Base-by-base conservation (phyloP, 352 stramenopile genomes). In the Poterioochromonas sp. region DNA sequence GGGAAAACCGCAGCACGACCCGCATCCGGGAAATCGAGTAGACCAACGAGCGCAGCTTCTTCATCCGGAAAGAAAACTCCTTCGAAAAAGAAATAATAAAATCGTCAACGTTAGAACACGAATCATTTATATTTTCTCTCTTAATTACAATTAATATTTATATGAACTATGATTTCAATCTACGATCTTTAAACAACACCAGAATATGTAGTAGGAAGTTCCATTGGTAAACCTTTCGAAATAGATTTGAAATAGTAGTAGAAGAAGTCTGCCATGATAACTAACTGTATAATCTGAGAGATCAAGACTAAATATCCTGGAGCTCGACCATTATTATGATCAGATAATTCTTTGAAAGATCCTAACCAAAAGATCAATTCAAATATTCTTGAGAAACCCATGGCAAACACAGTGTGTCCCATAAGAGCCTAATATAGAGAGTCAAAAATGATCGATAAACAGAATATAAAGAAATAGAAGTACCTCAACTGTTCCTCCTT, bases 221-320 rank as follows among this genome's bases (percentile, higher is more conserved):
- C 83, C 79, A 91, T 80, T 18, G 87, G 87, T 53, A 84, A 87
- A 58, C 86, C 86, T 80, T 85, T 87, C 64, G 88, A 89, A 0
- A 91, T 83, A 39, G 86, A 83, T 82, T 95, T 93, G 84, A 98
- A 95, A 88, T 99, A 99, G 84, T 98, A 98, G 88, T 97, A 98
- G 83, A 98, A 95, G 82, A 98, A 99, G 84, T 98, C 94, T 39
- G 90, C 88, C 94, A 99, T 98, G 83, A 98, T 92, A 43, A 97
- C 86, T 84, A 98, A 93, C 86, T 99, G 94, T 40, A 94, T 87
- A 80, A 98, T 96, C 86, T 98, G 95, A n/a, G 94, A 92, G 85
- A 98, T 93, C 32, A 99, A 88, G n/a, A 93, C 93, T 73, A 98
- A 73, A 84, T 83, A 22, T 79, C 83, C 79, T 81, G 79, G 58